Conservation (phyloP, 2,329 filamentous ascomycete species). For the Sclerotinia glacialis region DNA sequence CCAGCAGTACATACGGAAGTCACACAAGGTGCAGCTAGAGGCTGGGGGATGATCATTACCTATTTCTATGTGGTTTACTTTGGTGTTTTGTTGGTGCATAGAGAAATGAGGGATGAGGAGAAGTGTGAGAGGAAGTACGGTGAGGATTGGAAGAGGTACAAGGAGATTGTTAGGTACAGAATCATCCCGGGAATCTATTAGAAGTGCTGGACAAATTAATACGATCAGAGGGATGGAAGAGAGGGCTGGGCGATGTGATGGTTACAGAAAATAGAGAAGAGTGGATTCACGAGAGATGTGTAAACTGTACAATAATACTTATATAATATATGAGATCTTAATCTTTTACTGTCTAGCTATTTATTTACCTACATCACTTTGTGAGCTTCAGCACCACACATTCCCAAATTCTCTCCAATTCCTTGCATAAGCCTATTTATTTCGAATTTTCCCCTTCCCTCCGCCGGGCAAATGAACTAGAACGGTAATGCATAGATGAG, state of each 20-base stretch:
- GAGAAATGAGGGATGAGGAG: constrained; percentile 82
- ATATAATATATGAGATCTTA: neutral
- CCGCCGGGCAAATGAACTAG: too few species aligned
- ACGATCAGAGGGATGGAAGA: neutral
- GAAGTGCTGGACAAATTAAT: neutral
- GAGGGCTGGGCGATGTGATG: neutral
- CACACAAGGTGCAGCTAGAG: constrained; percentile 68
- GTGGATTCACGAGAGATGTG: neutral
- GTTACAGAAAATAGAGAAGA: neutral
- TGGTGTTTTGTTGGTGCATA: constrained; percentile 78
- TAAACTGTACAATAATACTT: neutral
- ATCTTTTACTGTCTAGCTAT: too few species aligned
- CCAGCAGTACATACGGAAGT: constrained; percentile 62
- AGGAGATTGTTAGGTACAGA: constrained; percentile 68
- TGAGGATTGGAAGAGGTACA: constrained; percentile 87
- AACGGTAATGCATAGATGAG: too few species aligned
- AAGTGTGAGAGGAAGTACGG: constrained; percentile 92
- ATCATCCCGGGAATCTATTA: constrained; percentile 82
- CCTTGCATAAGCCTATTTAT: too few species aligned
- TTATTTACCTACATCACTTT: too few species aligned
- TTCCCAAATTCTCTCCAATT: too few species aligned
- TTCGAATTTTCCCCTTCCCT: too few species aligned
- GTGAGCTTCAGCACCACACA: too few species aligned
- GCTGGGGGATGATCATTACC: constrained; percentile 83
- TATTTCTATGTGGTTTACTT: constrained; percentile 97